phyloP scores from a whole-genome alignment of 352 stramenopile genomes.

The Phytophthora sp. region DNA sequence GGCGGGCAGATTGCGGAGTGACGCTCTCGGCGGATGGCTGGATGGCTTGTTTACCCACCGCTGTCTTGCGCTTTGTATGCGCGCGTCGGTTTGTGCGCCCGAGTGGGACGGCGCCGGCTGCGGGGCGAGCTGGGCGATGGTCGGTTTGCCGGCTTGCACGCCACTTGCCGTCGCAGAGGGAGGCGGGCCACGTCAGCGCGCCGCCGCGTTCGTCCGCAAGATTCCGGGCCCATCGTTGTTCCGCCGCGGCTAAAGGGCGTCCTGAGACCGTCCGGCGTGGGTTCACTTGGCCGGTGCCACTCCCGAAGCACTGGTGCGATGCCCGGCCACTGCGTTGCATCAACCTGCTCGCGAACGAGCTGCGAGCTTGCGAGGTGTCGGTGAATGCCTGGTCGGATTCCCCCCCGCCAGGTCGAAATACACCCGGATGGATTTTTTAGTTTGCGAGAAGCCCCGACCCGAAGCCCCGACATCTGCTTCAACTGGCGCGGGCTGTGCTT shows the following conservation, averaged over 20 bases:
- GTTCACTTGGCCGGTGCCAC: not conserved
- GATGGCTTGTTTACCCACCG: slow-evolving; percentile 19
- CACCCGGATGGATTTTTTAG: slow-evolving; percentile 1
- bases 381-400: no score
- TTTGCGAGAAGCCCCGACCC: not conserved
- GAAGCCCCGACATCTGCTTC: not conserved
- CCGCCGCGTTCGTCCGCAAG: not conserved
- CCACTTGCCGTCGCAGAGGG: no score
- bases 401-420: no score
- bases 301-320: not conserved
- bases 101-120: not conserved
- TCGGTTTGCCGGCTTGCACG: no score
- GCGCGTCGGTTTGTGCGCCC: not conserved
- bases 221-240: not conserved
- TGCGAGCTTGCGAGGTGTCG: no score
- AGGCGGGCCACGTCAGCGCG: no score
- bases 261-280: not conserved
- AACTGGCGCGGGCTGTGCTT: not conserved
- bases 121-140: no score
- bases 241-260: not conserved
- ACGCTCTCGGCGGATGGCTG: not conserved
- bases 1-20: slow-evolving; percentile 22
- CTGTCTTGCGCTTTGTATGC: slow-evolving; percentile 30
- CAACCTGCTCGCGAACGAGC: no score
- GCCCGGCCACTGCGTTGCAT: no score